These are phyloP conservation scores for Fusarium abutilonis DNA, from an alignment of 2,329 filamentous ascomycete species.

Conservation along the genomic window DNA sequence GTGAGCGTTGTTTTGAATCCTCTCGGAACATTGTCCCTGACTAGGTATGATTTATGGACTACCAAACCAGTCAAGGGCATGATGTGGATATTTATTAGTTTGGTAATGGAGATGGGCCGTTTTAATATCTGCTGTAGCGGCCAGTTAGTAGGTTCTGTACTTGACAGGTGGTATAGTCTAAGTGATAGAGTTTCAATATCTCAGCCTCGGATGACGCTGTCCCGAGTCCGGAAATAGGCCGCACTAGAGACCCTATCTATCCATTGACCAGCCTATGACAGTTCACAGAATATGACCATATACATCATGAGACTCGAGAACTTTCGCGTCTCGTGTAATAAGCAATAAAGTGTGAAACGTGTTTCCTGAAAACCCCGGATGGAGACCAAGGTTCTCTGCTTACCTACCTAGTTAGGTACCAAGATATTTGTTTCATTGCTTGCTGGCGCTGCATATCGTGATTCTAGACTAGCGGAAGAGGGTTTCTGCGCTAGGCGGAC, in stretches of 20 bases:
- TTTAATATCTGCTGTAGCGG: not conserved
- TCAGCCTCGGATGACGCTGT: constrained; percentile 19
- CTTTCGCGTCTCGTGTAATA: constrained; percentile 2
- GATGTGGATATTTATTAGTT: too few species aligned
- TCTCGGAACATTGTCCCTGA: constrained; percentile 12
- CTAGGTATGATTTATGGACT: not conserved
- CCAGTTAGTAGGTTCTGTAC: not conserved
- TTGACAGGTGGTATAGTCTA: not conserved
- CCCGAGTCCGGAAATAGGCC: constrained; percentile 24
- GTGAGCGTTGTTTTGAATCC: constrained; percentile 19
- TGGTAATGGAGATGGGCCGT: too few species aligned
- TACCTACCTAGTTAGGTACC: not conserved
- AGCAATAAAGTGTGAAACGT: constrained; percentile 9
- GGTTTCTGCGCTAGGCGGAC: constrained; percentile 33
- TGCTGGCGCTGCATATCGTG: constrained; percentile 15
- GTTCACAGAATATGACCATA: constrained; percentile 7
- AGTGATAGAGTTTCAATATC: constrained; percentile 6
- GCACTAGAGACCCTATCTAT: not conserved
- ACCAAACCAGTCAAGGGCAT: not conserved
- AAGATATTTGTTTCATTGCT: not conserved
- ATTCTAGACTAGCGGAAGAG: constrained; percentile 24
- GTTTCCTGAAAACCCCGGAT: constrained; percentile 4
- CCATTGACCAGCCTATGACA: not conserved
- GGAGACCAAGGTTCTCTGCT: not conserved
- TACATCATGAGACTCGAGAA: too few species aligned